Evolutionary conservation across 2,329 filamentous ascomycete species (phyloP).

Genomic region (Neoascochyta sp.): DNA sequence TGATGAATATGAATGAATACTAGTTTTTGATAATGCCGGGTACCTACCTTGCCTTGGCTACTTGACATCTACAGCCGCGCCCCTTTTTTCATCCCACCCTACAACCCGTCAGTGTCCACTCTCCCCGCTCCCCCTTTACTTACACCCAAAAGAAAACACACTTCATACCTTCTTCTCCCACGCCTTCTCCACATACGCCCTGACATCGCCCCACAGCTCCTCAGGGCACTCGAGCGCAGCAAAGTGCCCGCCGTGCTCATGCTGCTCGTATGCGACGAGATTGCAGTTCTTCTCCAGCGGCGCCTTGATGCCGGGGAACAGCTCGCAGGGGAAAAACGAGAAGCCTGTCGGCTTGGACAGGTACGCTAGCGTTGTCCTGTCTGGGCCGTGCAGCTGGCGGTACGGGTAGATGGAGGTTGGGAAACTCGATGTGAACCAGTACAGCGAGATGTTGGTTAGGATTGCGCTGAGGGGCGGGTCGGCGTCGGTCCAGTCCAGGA

Average conservation of each 20-base stretch:
- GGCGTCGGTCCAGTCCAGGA: conserved; percentile 53
- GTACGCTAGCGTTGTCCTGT: not conserved
- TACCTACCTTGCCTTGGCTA: too few relatives aligned
- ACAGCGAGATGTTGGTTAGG: conserved; percentile 52
- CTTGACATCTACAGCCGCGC: too few relatives aligned
- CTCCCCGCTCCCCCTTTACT: too few relatives aligned
- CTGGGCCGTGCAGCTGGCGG: conserved; percentile 17
- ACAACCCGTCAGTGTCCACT: too few relatives aligned
- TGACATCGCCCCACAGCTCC: conserved; percentile 44
- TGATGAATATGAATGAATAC: too few relatives aligned
- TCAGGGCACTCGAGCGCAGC: conserved; percentile 48
- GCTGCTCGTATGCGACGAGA: conserved; percentile 38
- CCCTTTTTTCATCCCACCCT: too few relatives aligned
- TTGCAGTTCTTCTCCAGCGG: conserved; percentile 39
- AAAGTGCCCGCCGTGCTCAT: conserved; percentile 54
- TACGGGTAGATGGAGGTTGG: conserved; percentile 52
- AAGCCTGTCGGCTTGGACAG: conserved; percentile 43
- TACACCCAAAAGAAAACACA: not conserved
- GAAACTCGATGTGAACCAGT: conserved; percentile 52
- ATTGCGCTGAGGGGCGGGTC: conserved; percentile 42
- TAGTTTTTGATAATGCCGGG: too few relatives aligned
- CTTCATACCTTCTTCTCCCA: conserved; percentile 32
- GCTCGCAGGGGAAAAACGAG: conserved; percentile 45
- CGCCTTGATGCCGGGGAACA: conserved; percentile 38
- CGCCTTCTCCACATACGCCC: conserved; percentile 42